Conservation (phyloP, 2,329 filamentous ascomycete genomes). For the Dactylellina parvicollis region DNA sequence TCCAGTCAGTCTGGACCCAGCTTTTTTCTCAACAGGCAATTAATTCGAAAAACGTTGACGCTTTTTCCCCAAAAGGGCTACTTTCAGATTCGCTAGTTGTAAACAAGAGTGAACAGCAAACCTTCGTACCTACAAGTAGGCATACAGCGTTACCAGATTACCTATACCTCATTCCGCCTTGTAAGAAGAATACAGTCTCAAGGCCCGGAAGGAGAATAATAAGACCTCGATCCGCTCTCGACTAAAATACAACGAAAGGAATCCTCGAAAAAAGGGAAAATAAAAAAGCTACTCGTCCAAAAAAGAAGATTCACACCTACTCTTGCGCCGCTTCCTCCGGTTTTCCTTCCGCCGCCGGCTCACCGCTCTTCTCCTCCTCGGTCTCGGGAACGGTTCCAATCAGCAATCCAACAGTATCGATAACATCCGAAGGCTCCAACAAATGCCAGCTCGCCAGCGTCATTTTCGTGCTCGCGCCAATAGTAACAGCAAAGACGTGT, state of each 20-base stretch:
- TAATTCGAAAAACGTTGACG: not conserved
- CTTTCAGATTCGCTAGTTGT: not conserved
- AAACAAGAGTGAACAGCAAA: not conserved
- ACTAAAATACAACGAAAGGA: constrained; percentile 27
- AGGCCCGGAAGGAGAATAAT: too few species aligned
- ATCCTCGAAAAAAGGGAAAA: constrained; percentile 1
- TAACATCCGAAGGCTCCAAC: constrained; percentile 86
- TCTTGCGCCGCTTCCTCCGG: constrained; percentile 17
- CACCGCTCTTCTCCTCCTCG: constrained; percentile 10
- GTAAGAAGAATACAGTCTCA: too few species aligned
- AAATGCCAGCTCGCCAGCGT: constrained; percentile 91
- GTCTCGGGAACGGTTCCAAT: constrained; percentile 61
- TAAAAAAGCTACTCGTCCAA: not conserved
- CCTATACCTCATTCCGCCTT: not conserved
- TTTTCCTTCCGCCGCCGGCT: not conserved
- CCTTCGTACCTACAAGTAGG: not conserved
- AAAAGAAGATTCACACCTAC: not conserved
- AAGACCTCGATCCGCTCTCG: not conserved
- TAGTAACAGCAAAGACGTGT: constrained; percentile 88
- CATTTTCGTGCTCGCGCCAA: constrained; percentile 90
- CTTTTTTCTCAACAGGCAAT: not conserved
- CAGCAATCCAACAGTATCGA: constrained; percentile 71
- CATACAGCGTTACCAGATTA: not conserved
- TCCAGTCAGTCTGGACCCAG: not conserved
- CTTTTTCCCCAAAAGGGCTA: not conserved